Evolutionary conservation across 208 protist species (phyloP), one percentile per base, ranked within the genome.

Genomic region (Zelonia costaricensis): DNA sequence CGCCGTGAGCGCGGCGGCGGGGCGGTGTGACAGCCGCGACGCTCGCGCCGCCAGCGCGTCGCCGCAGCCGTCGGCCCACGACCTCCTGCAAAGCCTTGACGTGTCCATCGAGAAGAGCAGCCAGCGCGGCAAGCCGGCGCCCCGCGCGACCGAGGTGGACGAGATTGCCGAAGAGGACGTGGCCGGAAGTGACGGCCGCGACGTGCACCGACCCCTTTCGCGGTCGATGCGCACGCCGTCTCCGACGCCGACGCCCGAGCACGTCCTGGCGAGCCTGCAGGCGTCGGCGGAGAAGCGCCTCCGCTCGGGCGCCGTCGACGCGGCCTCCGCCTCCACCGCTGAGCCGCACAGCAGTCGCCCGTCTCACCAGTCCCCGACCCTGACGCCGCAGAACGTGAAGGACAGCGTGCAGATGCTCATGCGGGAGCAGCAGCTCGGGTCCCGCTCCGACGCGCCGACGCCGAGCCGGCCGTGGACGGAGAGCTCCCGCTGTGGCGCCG

Each of bases 371-470:
- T 77, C 74, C 16, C 74, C 74, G 13, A 48, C 30, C 6, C 49
- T 80, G 40, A 80, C 74, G 4, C 57, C 69, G 38, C 69, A 80
- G 58, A 68, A 80, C 57, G 67, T 80, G 15, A 67, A 75, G 44
- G 67, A 76, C 20, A 80, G 74, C 64, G 35, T 80, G 20, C 54
- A 67, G 35, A 53, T 68, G 22, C 44, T 74, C 33, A 25, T 56
- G 3, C 39, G 33, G 8, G 66, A 59, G 13, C 49, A 51, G 45
- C 46, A 71, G 33, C 30, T 54, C 33, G 33, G 36, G n/a, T 35
- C 58, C 4, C 69, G 69, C n/a, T 80, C 67, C 22, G 60, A 80
- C 38, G 74, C 69, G 13, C 62, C 55, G 20, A 51, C 38, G 16
- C 61, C 56, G 36, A 49, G 20, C 15, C 62, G 60, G 3, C 62